phyloP scores from a whole-genome alignment of 2,329 filamentous ascomycete species.

The Monilinia aucupariae region DNA sequence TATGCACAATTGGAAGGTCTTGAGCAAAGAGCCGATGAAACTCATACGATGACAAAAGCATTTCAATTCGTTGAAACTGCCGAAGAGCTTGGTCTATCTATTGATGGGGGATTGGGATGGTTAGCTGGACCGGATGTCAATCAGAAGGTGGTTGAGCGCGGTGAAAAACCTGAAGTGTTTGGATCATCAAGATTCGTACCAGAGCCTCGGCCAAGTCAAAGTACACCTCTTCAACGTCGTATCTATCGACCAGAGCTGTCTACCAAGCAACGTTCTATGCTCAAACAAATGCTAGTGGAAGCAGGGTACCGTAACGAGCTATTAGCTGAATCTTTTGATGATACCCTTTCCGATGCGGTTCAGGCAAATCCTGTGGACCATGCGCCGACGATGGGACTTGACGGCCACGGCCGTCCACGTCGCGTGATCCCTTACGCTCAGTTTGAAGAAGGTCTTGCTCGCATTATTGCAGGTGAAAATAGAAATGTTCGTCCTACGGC shows the following conservation, averaged over 20 bases:
- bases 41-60: constrained; percentile 54
- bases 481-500: not conserved
- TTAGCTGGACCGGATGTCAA: constrained; percentile 56
- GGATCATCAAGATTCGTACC: constrained; percentile 37
- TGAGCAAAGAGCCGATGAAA: constrained; percentile 60
- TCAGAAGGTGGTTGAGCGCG: constrained; percentile 40
- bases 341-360: constrained; percentile 1
- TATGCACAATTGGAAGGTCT: constrained; percentile 55
- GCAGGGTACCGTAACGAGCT: constrained; percentile 27
- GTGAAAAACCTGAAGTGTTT: constrained; percentile 42
- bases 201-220: constrained; percentile 30
- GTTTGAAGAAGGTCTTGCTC: constrained; percentile 2
- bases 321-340: constrained; percentile 13
- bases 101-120: constrained; percentile 64
- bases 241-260: not conserved
- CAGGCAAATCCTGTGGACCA: constrained; percentile 18
- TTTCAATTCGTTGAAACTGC: constrained; percentile 52
- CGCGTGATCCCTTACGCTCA: not conserved
- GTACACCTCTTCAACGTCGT: no score
- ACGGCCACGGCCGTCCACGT: not conserved
- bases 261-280: not conserved
- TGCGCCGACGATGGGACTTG: not conserved
- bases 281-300: constrained; percentile 28
- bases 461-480: not conserved
- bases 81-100: constrained; percentile 59